A percentile compares a stretch with the other conserved stretches of the same genome.
These are phyloP conservation scores for Botryotinia calthae DNA, from an alignment of 2,329 filamentous ascomycete species.

Conservation along the genomic window DNA sequence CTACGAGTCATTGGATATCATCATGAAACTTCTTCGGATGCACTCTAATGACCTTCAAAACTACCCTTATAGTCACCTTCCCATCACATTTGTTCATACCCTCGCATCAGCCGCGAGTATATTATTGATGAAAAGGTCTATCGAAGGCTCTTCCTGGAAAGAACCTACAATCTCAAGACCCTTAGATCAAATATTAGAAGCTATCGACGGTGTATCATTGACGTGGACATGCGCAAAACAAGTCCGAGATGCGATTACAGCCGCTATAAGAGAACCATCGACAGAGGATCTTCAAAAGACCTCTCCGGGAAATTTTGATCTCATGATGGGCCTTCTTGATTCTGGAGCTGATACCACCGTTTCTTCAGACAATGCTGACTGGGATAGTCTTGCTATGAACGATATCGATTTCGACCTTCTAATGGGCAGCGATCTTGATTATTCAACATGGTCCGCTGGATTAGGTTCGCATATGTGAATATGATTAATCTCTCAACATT, in stretches of 20 bases:
- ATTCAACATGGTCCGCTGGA: constrained; percentile 14
- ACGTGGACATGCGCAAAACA: constrained; percentile 48
- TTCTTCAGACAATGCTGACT: constrained; percentile 19
- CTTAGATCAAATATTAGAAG: constrained; percentile 49
- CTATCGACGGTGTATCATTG: constrained; percentile 52
- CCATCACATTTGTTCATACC: constrained; percentile 50
- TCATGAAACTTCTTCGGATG: constrained; percentile 46
- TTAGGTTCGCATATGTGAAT: not conserved
- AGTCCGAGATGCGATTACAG: constrained; percentile 41
- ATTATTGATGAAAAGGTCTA: constrained; percentile 47
- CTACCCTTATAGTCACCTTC: constrained; percentile 46
- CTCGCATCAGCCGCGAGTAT: constrained; percentile 48
- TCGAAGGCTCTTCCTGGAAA: constrained; percentile 42
- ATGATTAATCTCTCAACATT: not conserved
- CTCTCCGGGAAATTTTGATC: constrained; percentile 28
- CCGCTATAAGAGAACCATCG: constrained; percentile 23
- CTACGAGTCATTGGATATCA: constrained; percentile 48
- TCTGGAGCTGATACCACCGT: not conserved
- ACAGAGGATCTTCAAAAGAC: constrained; percentile 14
- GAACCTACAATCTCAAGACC: constrained; percentile 49
- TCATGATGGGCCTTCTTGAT: constrained; percentile 25
- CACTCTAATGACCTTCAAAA: constrained; percentile 41
- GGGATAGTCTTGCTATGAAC: constrained; percentile 19
- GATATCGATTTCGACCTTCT: constrained; percentile 22
- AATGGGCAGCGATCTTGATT: constrained; percentile 19